These are phyloP conservation scores for Aplosporella prunicola DNA, from an alignment of 2,329 filamentous ascomycete genomes.

Conservation along the genomic window DNA sequence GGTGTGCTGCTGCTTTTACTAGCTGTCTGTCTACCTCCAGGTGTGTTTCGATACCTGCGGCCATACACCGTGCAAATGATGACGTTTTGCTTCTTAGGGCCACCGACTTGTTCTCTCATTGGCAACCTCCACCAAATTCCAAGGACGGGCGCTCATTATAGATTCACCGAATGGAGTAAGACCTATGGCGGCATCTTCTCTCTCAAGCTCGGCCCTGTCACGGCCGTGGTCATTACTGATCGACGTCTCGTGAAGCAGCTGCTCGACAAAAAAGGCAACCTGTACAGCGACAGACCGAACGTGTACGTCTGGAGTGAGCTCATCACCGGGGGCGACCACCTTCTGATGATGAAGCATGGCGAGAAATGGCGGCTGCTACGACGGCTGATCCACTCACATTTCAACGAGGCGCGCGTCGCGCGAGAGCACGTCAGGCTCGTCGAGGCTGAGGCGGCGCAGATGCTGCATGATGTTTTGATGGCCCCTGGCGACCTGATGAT, in stretches of 20 bases:
- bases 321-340: slow-evolving; percentile 37
- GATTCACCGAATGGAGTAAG: slow-evolving; percentile 36
- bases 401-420: slow-evolving; percentile 36
- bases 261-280: slow-evolving; percentile 37
- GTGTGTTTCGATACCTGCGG: no score
- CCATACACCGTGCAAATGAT: no score
- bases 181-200: slow-evolving; percentile 34
- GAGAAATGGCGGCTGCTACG: slow-evolving; percentile 36
- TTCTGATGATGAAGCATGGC: slow-evolving; percentile 38
- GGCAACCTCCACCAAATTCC: no score
- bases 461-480: slow-evolving; percentile 35
- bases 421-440: slow-evolving; percentile 32
- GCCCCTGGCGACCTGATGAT: slow-evolving; percentile 34
- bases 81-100: no score
- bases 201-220: slow-evolving; percentile 35
- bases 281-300: slow-evolving; percentile 35
- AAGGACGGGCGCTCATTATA: no score
- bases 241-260: slow-evolving; percentile 33
- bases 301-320: slow-evolving; percentile 35
- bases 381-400: slow-evolving; percentile 34
- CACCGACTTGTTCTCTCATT: no score
- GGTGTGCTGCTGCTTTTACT: no score
- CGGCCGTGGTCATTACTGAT: slow-evolving; percentile 33
- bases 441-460: slow-evolving; percentile 40
- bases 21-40: no score